Percentiles rank a stretch among this genome's conserved stretches.
Evolutionary conservation across 495 filamentous ascomycete species (phyloP).

Genomic region (Aspergillus cavernicola): DNA sequence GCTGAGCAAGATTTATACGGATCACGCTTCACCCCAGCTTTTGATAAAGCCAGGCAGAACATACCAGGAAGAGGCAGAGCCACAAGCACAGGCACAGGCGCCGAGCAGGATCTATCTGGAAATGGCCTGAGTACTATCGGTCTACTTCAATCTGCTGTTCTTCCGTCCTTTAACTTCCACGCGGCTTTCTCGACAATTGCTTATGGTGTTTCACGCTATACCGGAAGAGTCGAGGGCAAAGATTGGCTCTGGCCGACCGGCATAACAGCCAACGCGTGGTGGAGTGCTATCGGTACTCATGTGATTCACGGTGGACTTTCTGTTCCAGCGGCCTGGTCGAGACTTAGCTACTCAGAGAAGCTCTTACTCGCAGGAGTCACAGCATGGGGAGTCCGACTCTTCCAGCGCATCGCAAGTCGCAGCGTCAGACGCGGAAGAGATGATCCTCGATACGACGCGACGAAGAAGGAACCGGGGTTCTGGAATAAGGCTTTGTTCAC

Average conservation of each 20-base stretch:
- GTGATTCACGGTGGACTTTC: slow-evolving; percentile 38
- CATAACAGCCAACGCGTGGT: slow-evolving; percentile 56
- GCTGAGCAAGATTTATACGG: neutral
- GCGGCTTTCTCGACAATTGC: slow-evolving; percentile 42
- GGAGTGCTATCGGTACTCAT: slow-evolving; percentile 49
- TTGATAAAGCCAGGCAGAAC: neutral
- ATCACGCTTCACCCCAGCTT: neutral
- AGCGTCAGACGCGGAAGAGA: slow-evolving; percentile 46
- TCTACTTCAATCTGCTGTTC: slow-evolving; percentile 48
- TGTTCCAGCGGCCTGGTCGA: slow-evolving; percentile 35
- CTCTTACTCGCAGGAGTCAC: slow-evolving; percentile 50
- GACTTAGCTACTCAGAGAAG: slow-evolving; percentile 47
- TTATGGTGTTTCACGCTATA: slow-evolving; percentile 43
- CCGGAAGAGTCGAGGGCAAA: slow-evolving; percentile 51
- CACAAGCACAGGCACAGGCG: neutral
- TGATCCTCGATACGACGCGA: slow-evolving; percentile 49
- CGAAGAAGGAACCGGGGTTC: slow-evolving; percentile 47
- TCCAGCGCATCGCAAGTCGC: slow-evolving; percentile 47
- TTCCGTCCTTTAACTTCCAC: slow-evolving; percentile 47
- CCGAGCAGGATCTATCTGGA: slow-evolving; percentile 2
- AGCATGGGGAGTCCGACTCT: slow-evolving; percentile 51
- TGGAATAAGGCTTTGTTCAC: slow-evolving; percentile 51
- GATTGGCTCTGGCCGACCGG: slow-evolving; percentile 54
- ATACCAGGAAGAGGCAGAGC: neutral
- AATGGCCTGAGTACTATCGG: slow-evolving; percentile 28